Evolutionary conservation across 495 filamentous ascomycete species (phyloP).

Genomic region (Tuber indicum): DNA sequence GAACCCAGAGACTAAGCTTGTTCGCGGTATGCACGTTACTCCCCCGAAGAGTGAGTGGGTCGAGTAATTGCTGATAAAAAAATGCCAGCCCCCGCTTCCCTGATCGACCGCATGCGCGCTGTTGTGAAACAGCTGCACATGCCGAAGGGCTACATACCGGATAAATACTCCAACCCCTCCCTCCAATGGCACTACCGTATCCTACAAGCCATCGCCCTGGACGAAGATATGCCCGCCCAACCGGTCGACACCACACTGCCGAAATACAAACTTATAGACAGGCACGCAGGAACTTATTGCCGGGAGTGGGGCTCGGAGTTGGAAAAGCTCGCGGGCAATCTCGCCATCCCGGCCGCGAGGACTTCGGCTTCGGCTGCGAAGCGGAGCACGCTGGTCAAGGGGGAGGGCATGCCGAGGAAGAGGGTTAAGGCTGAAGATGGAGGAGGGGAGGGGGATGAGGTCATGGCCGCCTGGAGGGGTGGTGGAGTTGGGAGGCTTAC

Average conservation of each 20-base stretch:
- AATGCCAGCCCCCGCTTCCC: slow-evolving; percentile 56
- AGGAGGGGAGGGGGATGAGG: slow-evolving; percentile 48
- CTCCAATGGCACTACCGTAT: slow-evolving; percentile 98
- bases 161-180: slow-evolving; percentile 85
- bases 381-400: slow-evolving; percentile 42
- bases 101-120: slow-evolving; percentile 73
- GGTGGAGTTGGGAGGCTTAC: slow-evolving; percentile 52
- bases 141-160: slow-evolving; percentile 79
- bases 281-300: slow-evolving; percentile 71
- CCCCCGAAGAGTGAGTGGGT: not conserved
- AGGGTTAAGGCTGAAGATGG: slow-evolving; percentile 44
- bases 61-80: not conserved
- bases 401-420: slow-evolving; percentile 49
- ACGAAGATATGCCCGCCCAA: slow-evolving; percentile 78
- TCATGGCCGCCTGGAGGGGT: slow-evolving; percentile 56
- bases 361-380: slow-evolving; percentile 23
- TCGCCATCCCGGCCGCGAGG: not conserved
- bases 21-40: slow-evolving; percentile 29
- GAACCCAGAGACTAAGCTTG: slow-evolving; percentile 53
- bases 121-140: slow-evolving; percentile 84
- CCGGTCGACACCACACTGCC: slow-evolving; percentile 80
- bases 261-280: slow-evolving; percentile 75
- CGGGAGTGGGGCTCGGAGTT: slow-evolving; percentile 68
- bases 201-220: slow-evolving; percentile 82
- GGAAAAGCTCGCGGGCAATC: slow-evolving; percentile 45